Evolutionary conservation across 148 eudicot genomes (phyloP).

Genomic region (Selenicereus undatus): DNA sequence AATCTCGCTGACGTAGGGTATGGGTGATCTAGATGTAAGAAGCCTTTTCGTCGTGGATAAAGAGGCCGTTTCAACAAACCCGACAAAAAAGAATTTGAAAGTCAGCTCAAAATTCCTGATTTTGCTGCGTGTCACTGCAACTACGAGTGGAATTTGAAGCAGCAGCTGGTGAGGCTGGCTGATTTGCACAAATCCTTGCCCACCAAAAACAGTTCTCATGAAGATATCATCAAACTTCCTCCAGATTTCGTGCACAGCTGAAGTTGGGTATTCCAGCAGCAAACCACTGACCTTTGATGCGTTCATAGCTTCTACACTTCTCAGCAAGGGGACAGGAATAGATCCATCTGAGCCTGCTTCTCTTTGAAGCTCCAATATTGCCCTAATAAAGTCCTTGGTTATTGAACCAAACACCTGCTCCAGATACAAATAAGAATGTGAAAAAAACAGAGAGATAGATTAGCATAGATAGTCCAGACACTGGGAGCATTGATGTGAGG

Average conservation of each 20-base stretch:
- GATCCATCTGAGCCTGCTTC: constrained; percentile 36
- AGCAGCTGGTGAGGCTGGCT: constrained; percentile 52
- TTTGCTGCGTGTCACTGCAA: neutral
- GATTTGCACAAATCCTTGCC: constrained; percentile 79
- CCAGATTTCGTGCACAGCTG: constrained; percentile 74
- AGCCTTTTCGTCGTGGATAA: neutral
- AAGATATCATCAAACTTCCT: constrained; percentile 85
- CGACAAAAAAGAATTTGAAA: neutral
- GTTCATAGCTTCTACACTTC: neutral
- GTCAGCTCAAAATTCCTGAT: neutral
- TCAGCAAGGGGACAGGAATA: constrained; percentile 38
- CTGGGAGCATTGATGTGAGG: too few species aligned
- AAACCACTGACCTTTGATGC: constrained; percentile 39
- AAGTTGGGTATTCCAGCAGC: constrained; percentile 55
- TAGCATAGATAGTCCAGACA: too few species aligned
- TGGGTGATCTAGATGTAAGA: neutral
- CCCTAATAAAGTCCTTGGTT: constrained; percentile 51
- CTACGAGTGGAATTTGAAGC: constrained; percentile 25
- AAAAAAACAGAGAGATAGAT: too few species aligned
- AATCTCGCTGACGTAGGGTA: neutral
- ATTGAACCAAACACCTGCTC: constrained; percentile 59
- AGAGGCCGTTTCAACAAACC: neutral
- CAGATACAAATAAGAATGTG: neutral
- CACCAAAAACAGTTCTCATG: constrained; percentile 94
- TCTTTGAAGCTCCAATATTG: constrained; percentile 35